Percentiles rank a stretch among this genome's conserved stretches.
These are phyloP conservation scores for Mayamaea pseudoterrestris DNA, from an alignment of 108 stramenopile species.

Conservation along the genomic window DNA sequence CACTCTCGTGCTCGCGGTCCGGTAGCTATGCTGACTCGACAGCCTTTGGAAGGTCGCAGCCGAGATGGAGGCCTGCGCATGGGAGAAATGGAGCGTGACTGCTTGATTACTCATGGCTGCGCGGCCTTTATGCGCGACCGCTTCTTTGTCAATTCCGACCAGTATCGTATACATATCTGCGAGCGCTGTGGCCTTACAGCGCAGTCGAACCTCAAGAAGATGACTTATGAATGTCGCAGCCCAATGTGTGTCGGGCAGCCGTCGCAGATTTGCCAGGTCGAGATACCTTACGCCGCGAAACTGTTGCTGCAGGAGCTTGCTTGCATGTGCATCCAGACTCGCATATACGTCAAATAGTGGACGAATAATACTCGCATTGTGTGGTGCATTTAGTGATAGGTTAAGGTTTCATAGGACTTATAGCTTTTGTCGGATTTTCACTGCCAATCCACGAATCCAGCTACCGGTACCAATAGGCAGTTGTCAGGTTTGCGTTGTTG, in stretches of 20 bases:
- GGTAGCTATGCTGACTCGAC: constrained; percentile 95
- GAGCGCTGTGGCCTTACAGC: constrained; percentile 95
- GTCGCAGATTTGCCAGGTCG: constrained; percentile 80
- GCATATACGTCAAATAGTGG: constrained; percentile 50
- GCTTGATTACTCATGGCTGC: constrained; percentile 97
- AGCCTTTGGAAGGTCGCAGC: constrained; percentile 97
- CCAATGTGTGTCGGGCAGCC: constrained; percentile 73
- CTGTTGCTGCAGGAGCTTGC: constrained; percentile 96
- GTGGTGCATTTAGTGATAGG: too few species aligned
- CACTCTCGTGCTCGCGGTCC: constrained; percentile 97
- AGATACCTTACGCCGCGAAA: constrained; percentile 99
- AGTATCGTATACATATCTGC: constrained; percentile 95
- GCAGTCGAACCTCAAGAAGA: constrained; percentile 91
- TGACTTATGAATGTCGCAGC: constrained; percentile 89
- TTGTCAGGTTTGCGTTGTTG: too few species aligned
- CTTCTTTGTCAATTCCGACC: constrained; percentile 94
- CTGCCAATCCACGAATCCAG: too few species aligned
- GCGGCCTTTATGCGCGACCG: constrained; percentile 97
- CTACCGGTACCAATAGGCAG: too few species aligned
- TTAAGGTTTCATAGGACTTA: too few species aligned
- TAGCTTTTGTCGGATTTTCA: too few species aligned
- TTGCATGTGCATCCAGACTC: constrained; percentile 88
- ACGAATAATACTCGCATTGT: too few species aligned
- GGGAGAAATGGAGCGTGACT: constrained; percentile 99
- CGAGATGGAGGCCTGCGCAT: constrained; percentile 98